Base-by-base conservation (phyloP, 1,139 yeast species). In the Geotrichum carabidarum region DNA sequence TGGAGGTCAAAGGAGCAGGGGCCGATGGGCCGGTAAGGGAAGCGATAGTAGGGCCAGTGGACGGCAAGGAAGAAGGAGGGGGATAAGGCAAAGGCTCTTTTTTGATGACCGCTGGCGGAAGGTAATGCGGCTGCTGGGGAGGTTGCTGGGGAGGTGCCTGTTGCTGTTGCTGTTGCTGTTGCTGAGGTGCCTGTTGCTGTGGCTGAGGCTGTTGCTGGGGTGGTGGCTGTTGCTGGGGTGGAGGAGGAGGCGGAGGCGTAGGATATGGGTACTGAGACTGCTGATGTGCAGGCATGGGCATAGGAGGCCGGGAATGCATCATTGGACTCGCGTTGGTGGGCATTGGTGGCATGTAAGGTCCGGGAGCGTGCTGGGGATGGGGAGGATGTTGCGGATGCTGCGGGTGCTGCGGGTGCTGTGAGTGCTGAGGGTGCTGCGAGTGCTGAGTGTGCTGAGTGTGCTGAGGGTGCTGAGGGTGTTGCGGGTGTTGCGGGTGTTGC, bases 401-500 rank as follows among this genome's bases (percentile, higher is more conserved):
- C 3, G 51, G 57, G n/a, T 50, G 60, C 9, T 40, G 60, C 48
- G n/a, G 40, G 15, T 22, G 27, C 5, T 51, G 63, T 22, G 47
- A 57, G 40, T 50, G 57, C 34, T 44, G 55, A 2, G 51, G 57
- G 12, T 50, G 60, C 9, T 40, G 60, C 50, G n/a, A 17, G 40
- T 22, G 27, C 5, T 51, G 63, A 22, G 47, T 57, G 40, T 50
- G 60, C 37, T 32, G 48, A 8, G 38, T 54, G 11, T 53, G 61
- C 12, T 41, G 54, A 2, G 50, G 58, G 8, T 46, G 57, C 38
- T 51, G 60, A 41, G 48, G 59, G 41, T 57, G 59, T 42, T 42
- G 58, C 22, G 46, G 61, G 31, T 48, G 57, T 36, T 44, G 55
- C 8, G 51, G 57, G 12, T 50, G 60, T 12, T 40, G 60, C 50